These are phyloP conservation scores for Iodosphaeria phyllophila DNA, from an alignment of 2,329 filamentous ascomycete genomes.

Conservation along the genomic window DNA sequence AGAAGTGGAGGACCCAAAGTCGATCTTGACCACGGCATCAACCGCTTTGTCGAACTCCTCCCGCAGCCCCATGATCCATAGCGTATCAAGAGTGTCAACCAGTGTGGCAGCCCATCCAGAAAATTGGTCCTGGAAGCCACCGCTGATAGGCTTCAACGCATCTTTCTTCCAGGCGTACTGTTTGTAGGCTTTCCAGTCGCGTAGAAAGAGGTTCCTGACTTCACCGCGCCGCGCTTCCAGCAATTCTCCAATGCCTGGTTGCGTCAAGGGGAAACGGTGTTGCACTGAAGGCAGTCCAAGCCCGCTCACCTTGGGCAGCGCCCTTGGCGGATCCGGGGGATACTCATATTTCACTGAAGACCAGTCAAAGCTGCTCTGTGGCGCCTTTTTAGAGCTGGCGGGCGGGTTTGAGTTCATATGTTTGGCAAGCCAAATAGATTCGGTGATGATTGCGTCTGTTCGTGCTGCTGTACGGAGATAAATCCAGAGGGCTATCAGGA, in stretches of 20 bases:
- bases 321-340: slow-evolving; percentile 7
- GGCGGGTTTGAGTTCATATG: slow-evolving; percentile 14
- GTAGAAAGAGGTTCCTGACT: slow-evolving; percentile 16
- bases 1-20: slow-evolving; percentile 22
- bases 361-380: slow-evolving; percentile 19
- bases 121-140: slow-evolving; percentile 23
- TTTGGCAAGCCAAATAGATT: slow-evolving; percentile 9
- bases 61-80: slow-evolving; percentile 29
- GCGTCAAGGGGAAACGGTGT: slow-evolving; percentile 10
- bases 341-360: slow-evolving; percentile 11
- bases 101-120: slow-evolving; percentile 31
- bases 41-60: slow-evolving; percentile 29
- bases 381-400: slow-evolving; percentile 2
- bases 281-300: slow-evolving; percentile 16
- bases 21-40: slow-evolving; percentile 21
- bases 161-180: slow-evolving; percentile 28
- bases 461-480: too few relatives aligned
- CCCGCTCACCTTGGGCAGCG: slow-evolving; percentile 8
- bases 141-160: slow-evolving; percentile 24
- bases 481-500: not conserved
- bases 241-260: slow-evolving; percentile 8
- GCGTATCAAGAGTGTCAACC: slow-evolving; percentile 30
- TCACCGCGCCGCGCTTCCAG: slow-evolving; percentile 13
- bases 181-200: slow-evolving; percentile 24
- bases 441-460: too few relatives aligned